Evolutionary conservation across 2,329 filamentous ascomycete species (phyloP), one percentile per base, ranked within the genome.

Genomic region (Tolypocladium ovalisporum): DNA sequence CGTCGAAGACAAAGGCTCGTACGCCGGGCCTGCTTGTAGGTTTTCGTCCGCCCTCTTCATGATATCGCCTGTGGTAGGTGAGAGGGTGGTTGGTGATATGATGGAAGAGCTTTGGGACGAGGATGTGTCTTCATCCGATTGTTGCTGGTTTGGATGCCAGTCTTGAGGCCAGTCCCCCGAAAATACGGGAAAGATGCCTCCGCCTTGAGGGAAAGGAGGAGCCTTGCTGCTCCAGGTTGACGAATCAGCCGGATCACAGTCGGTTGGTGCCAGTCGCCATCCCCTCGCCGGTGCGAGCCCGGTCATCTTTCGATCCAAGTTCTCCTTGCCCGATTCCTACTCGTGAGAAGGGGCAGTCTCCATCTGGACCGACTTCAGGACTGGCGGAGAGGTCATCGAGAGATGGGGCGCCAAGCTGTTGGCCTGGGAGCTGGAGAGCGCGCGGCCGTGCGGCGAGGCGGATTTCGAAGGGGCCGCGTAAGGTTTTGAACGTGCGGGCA

Each of bases 31-130:
- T 22, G 61, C 49, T 39, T 52, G 55, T 10, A 65, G 52, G 8
- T 56, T 60, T 10, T 61, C 59, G 12, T 62, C 58, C 40, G 66
- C 59, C 19, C 62, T 56, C 9, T 60, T 36, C n/a, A 62, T 57
- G 39, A 66, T 62, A 5, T 58, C 56, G 10, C 59, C 58, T 13
- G 58, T 55, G 27, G 56, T 57, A 12, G 56, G 58, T 1, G 56
- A 51, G 10, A 56, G 13, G 1, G 40, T 40, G 4, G 27, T n/a
- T 40, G 42, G 57, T 2, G 61, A 54, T 19, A 36, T 7, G n/a
- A 19, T 39, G 36, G 35, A 39, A 27, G 52, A n/a, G 47, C 9
- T 35, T 24, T 15, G 55, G 22, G 22, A 42, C 34, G 29, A 58
- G 51, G 13, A 32, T 15, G 2, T 15, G 19, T 55, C 54, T 6